Percentiles rank a stretch among this genome's conserved stretches.
Conservation (phyloP, 2,329 filamentous ascomycete species). For the Cladophialophora exuberans region DNA sequence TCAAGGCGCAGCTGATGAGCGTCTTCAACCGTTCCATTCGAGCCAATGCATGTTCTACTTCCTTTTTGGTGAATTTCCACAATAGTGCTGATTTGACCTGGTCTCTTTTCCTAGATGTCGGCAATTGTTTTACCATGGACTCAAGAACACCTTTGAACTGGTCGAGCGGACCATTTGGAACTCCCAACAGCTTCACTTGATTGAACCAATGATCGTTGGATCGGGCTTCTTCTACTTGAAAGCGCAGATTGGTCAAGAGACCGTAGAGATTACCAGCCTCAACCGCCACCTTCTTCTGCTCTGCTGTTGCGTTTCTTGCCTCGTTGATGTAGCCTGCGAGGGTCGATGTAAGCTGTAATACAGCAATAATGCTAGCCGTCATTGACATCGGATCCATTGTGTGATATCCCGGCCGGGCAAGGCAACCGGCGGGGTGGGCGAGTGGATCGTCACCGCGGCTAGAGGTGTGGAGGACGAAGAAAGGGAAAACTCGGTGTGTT, state of each 20-base stretch:
- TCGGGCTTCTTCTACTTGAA: slow-evolving; percentile 28
- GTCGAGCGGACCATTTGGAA: slow-evolving; percentile 34
- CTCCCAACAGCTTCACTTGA: slow-evolving; percentile 19
- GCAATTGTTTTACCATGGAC: slow-evolving; percentile 18
- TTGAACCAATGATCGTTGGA: slow-evolving; percentile 34
- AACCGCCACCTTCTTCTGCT: slow-evolving; percentile 30
- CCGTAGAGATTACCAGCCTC: slow-evolving; percentile 33
- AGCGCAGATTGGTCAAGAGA: slow-evolving; percentile 33
- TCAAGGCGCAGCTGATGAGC: slow-evolving; percentile 22
- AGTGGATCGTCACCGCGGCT: not conserved
- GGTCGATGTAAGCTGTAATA: slow-evolving; percentile 18
- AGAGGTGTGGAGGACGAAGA: not conserved
- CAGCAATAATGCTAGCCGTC: slow-evolving; percentile 27
- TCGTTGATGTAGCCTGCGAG: slow-evolving; percentile 26
- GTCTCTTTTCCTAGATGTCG: slow-evolving; percentile 8
- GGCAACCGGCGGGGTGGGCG: not conserved
- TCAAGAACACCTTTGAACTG: slow-evolving; percentile 36
- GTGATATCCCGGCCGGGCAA: not conserved
- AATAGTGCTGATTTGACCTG: slow-evolving; percentile 10
- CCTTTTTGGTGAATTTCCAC: slow-evolving; percentile 23
- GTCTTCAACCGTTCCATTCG: slow-evolving; percentile 28
- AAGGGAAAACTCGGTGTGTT: not conserved
- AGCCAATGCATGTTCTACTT: slow-evolving; percentile 17
- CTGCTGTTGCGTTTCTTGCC: slow-evolving; percentile 32
- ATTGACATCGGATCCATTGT: slow-evolving; percentile 31